phyloP scores from a whole-genome alignment of 768 basidiomycete species.

The Hygrocybe punicea region DNA sequence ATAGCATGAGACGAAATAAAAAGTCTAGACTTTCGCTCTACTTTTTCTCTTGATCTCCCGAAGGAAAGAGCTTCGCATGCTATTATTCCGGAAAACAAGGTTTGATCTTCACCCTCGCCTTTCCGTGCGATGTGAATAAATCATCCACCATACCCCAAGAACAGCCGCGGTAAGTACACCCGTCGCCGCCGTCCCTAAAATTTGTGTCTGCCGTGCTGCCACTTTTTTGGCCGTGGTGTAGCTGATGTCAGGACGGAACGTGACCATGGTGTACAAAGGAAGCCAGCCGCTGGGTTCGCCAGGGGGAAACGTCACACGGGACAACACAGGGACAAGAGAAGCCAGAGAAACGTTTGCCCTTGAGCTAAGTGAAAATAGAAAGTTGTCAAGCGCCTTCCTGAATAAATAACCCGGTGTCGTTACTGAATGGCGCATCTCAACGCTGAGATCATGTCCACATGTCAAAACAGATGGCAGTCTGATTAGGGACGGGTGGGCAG shows the following conservation, averaged over 20 bases:
- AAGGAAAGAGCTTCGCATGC: conserved; percentile 14
- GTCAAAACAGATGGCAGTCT: conserved; percentile 20
- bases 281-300: conserved; percentile 74
- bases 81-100: conserved; percentile 30
- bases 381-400: conserved; percentile 74
- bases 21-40: conserved; percentile 11
- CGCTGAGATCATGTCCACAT: conserved; percentile 45
- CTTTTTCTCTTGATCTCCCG: conserved; percentile 24
- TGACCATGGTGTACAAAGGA: conserved; percentile 95
- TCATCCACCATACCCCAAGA: background rate
- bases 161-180: conserved; percentile 29
- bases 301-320: conserved; percentile 57
- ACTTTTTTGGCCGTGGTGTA: conserved; percentile 77
- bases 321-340: conserved; percentile 45
- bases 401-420: conserved; percentile 76
- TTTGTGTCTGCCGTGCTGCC: conserved; percentile 63
- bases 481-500: conserved; percentile 23
- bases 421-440: conserved; percentile 93
- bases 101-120: conserved; percentile 18
- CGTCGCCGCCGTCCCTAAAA: conserved; percentile 54
- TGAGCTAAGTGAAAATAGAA: conserved; percentile 62
- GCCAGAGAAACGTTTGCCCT: conserved; percentile 45
- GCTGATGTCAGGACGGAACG: conserved; percentile 92
- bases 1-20: background rate
- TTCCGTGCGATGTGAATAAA: background rate